Evolutionary conservation across 768 basidiomycete species (phyloP), one percentile per base, ranked within the genome.

Genomic region (Termitomyces sp.): DNA sequence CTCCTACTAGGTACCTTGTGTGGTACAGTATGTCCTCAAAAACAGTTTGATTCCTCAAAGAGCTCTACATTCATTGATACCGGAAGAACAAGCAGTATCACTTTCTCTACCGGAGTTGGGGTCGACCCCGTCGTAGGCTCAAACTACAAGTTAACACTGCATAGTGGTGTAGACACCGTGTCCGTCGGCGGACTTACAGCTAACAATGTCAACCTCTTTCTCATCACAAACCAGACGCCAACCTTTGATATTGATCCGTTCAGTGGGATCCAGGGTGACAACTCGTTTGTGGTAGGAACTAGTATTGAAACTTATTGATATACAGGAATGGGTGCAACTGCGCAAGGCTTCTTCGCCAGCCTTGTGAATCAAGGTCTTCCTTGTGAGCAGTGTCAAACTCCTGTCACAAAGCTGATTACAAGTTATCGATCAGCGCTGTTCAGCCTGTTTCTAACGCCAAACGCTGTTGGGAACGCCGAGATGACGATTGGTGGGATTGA

Each of bases 401-500:
- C 46, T 13, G 50, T 54, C 28, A 57, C 58, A 38, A 47, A 55
- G 30, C 60, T 40, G 62, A 78, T 46, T 49, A 54, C 3, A 48
- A n/a, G 23, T 30, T 28, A 30, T 36, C 43, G 23, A 44, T 30
- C 64, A 81, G 80, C 79, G 7, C 68, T 83, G 28, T 83, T 83
- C 69, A 79, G 81, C 65, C 58, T 83, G 62, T 82, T 71, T 66
- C 59, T 84, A 53, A 83, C 82, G 13, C 82, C 79, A 5, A 57
- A 73, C 49, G 66, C 74, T 7, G 70, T 78, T 52, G 83, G 82
- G 9, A 69, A 77, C 57, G 81, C 82, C 10, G 82, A 85, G 64
- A 57, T 84, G 58, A 82, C 82, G 5, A 65, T 84, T 30, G 82
- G 82, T 36, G 83, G 82, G 2, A 77, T 77, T 28, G 82, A 85